A percentile compares a stretch with the other conserved stretches of the same genome.
These are phyloP conservation scores for Biscogniauxia marginata DNA, from an alignment of 2,329 filamentous ascomycete genomes.

Conservation along the genomic window DNA sequence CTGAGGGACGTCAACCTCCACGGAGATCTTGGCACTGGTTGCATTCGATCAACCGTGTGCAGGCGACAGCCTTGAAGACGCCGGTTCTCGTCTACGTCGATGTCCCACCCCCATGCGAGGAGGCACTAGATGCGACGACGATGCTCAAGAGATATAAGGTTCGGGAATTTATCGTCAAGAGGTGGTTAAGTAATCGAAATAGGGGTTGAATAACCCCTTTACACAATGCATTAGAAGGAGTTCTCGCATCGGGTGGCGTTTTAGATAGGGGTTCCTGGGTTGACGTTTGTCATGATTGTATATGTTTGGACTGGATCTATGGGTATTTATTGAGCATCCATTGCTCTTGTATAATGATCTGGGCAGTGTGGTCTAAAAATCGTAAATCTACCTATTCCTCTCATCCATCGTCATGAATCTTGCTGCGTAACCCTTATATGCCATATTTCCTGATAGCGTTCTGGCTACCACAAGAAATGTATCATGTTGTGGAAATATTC, in stretches of 20 bases:
- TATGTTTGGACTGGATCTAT: not conserved
- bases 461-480: no score
- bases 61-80: slow-evolving; percentile 87
- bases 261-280: not conserved
- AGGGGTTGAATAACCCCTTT: slow-evolving; percentile 31
- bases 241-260: slow-evolving; percentile 15
- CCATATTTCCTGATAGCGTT: not conserved
- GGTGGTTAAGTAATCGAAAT: slow-evolving; percentile 83
- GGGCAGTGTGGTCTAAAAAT: not conserved
- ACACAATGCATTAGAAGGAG: not conserved
- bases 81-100: slow-evolving; percentile 90
- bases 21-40: slow-evolving; percentile 74
- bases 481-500: no score
- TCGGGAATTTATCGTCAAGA: slow-evolving; percentile 74
- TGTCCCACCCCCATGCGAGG: slow-evolving; percentile 66
- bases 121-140: slow-evolving; percentile 56
- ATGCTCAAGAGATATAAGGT: slow-evolving; percentile 71
- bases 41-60: slow-evolving; percentile 84
- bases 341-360: not conserved
- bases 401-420: not conserved
- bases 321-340: not conserved
- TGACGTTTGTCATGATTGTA: not conserved
- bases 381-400: not conserved
- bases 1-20: slow-evolving; percentile 49
- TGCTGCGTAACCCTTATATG: not conserved